phyloP scores from a whole-genome alignment of 2,329 filamentous ascomycete species.

The Nothopassalora personata region DNA sequence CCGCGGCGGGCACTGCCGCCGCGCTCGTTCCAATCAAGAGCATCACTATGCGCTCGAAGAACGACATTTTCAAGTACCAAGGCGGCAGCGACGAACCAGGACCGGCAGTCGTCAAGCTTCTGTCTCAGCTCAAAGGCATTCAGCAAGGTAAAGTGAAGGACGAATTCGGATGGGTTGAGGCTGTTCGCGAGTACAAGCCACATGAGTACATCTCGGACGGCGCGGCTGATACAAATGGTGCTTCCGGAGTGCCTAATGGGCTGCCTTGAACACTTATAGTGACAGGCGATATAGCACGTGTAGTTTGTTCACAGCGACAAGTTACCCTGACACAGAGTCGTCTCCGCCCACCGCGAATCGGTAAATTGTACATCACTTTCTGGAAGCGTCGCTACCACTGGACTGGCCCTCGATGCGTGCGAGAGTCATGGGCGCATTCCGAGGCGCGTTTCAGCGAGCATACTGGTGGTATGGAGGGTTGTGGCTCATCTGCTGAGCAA shows the following conservation, averaged over 20 bases:
- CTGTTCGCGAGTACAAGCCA: slow-evolving; percentile 37
- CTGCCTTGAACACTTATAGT: slow-evolving; percentile 18
- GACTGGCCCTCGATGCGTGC: too few relatives aligned
- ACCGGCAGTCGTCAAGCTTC: slow-evolving; percentile 64
- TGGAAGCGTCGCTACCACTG: too few relatives aligned
- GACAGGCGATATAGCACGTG: not conserved
- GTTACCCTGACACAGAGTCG: not conserved
- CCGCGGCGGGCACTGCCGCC: slow-evolving; percentile 88
- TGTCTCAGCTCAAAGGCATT: slow-evolving; percentile 74
- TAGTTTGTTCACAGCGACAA: not conserved
- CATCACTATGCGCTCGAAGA: slow-evolving; percentile 65
- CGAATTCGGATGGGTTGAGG: slow-evolving; percentile 64
- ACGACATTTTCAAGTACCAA: slow-evolving; percentile 53
- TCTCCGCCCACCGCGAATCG: too few relatives aligned
- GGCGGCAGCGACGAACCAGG: slow-evolving; percentile 63
- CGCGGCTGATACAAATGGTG: slow-evolving; percentile 14
- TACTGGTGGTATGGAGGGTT: too few relatives aligned
- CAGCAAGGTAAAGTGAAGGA: slow-evolving; percentile 78
- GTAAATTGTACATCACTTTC: too few relatives aligned
- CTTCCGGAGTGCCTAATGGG: slow-evolving; percentile 19
- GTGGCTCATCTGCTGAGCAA: too few relatives aligned
- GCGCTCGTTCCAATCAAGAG: slow-evolving; percentile 87
- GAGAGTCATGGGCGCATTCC: not conserved
- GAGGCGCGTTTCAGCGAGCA: not conserved
- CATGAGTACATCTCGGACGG: slow-evolving; percentile 26